phyloP scores from a whole-genome alignment of 257 asterid genomes.

The Cynanchum wilfordii region DNA sequence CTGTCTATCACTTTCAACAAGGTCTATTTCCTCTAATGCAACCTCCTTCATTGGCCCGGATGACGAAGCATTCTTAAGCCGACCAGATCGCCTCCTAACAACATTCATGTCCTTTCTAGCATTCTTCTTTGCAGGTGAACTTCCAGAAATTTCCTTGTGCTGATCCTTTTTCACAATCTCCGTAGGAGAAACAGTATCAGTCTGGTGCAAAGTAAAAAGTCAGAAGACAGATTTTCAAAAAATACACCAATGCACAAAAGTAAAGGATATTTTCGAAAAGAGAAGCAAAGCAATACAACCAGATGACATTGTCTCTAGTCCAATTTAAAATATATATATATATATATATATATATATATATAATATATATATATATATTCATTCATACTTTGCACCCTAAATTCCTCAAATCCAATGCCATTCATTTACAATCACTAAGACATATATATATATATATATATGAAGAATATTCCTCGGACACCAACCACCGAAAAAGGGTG shows the following conservation, averaged over 20 bases:
- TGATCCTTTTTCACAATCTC: not conserved
- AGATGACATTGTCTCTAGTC: not conserved
- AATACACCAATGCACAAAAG: not conserved
- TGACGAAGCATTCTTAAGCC: conserved; percentile 14
- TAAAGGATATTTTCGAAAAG: not conserved
- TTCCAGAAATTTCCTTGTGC: not conserved
- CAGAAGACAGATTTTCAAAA: not conserved
- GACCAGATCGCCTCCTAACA: conserved; percentile 30
- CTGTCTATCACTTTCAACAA: conserved; percentile 21
- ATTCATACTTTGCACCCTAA: no score
- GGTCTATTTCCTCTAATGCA: conserved; percentile 13
- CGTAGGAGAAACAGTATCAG: not conserved
- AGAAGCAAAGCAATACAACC: not conserved
- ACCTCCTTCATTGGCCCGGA: not conserved
- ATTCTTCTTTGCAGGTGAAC: not conserved
- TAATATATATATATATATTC: not conserved
- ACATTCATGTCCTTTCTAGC: not conserved
- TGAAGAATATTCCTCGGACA: not conserved
- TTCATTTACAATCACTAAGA: not conserved
- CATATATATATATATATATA: not conserved
- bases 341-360: not conserved
- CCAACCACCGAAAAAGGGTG: not conserved
- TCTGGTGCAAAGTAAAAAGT: conserved; percentile 6
- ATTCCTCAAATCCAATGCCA: not conserved
- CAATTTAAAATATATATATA: not conserved